Evolutionary conservation across 2,329 filamentous ascomycete genomes (phyloP), one percentile per base, ranked within the genome.

Genomic region (Microdochium bolleyi): DNA sequence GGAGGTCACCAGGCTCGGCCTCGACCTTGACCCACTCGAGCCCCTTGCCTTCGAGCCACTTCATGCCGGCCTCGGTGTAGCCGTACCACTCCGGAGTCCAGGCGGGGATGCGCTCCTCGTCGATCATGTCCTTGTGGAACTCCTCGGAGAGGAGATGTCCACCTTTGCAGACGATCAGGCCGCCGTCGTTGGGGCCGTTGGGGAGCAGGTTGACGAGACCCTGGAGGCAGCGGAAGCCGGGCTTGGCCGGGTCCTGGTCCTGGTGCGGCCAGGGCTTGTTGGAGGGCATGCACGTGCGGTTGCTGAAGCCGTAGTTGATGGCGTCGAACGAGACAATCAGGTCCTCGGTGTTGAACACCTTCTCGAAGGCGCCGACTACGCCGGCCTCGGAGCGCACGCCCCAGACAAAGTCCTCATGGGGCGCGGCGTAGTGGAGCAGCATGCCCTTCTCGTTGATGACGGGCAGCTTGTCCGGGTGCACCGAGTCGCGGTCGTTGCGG

Each of bases 331-430:
- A 77, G 1, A 76, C 74, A 24, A 78, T 67, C 24, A 78, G 59
- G 49, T 78, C 73, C 48, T 71, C 59, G 1, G 72, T 73, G n/a
- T 66, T 67, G 53, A 71, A 76, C 3, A 77, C 66, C 60, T 72
- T 72, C 55, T 70, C 73, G 51, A 78, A 78, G 1, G 73, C 65
- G 2, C 61, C 64, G 11, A 77, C 62, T 0, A 78, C 71, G 1
- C 72, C 73, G 8, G 72, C 71, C 61, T 77, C 75, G 2, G 65
- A 64, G n/a, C 73, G 70, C n/a, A 76, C 64, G 9, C 65, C 66
- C 74, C 75, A 77, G 3, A 72, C 70, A 56, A 76, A 78, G 54
- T 72, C 65, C 55, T 78, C 75, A 55, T 79, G 76, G 2, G 69
- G 61, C 2, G 74, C 69, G 0, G 67, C 73, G 50, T 79, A 79